Conservation (phyloP, 2,329 filamentous ascomycete genomes). For the Allantophomopsis cytisporea region DNA sequence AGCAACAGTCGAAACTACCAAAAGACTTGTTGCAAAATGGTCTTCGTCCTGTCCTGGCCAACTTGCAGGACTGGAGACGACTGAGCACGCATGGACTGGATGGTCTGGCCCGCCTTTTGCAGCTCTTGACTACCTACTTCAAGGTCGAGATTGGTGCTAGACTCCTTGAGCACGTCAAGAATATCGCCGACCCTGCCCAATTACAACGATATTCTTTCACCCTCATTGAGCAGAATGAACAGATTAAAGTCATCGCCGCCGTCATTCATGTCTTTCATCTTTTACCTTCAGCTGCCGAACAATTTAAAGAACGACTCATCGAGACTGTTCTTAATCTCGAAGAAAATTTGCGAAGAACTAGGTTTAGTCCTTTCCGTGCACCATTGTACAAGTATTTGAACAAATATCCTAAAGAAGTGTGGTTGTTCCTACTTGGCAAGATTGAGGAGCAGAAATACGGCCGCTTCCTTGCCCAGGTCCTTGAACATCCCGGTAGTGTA, state of each 20-base stretch:
- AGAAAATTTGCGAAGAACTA: slow-evolving; percentile 69
- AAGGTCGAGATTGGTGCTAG: slow-evolving; percentile 95
- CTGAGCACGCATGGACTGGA: slow-evolving; percentile 82
- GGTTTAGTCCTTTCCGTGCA: slow-evolving; percentile 80
- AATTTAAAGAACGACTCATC: slow-evolving; percentile 82
- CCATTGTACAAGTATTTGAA: slow-evolving; percentile 91
- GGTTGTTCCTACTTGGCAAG: slow-evolving; percentile 64
- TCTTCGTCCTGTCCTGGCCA: slow-evolving; percentile 87
- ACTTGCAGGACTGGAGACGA: slow-evolving; percentile 84
- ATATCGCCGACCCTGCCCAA: slow-evolving; percentile 67
- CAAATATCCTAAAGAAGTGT: slow-evolving; percentile 80
- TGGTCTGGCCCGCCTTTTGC: slow-evolving; percentile 77
- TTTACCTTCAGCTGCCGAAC: slow-evolving; percentile 77
- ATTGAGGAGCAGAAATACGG: slow-evolving; percentile 80
- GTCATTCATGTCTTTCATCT: slow-evolving; percentile 97
- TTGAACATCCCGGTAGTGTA: slow-evolving; percentile 62
- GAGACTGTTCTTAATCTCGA: slow-evolving; percentile 86
- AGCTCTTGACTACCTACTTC: slow-evolving; percentile 93
- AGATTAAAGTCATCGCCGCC: slow-evolving; percentile 89
- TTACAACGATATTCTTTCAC: slow-evolving; percentile 90
- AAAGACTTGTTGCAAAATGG: slow-evolving; percentile 94
- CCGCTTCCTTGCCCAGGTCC: slow-evolving; percentile 78
- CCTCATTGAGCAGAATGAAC: slow-evolving; percentile 80
- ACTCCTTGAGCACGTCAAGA: slow-evolving; percentile 86
- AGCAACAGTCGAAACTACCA: slow-evolving; percentile 79